Base-by-base conservation (phyloP, 805 yeast species). In the Zygosaccharomyces kombuchaensis region DNA sequence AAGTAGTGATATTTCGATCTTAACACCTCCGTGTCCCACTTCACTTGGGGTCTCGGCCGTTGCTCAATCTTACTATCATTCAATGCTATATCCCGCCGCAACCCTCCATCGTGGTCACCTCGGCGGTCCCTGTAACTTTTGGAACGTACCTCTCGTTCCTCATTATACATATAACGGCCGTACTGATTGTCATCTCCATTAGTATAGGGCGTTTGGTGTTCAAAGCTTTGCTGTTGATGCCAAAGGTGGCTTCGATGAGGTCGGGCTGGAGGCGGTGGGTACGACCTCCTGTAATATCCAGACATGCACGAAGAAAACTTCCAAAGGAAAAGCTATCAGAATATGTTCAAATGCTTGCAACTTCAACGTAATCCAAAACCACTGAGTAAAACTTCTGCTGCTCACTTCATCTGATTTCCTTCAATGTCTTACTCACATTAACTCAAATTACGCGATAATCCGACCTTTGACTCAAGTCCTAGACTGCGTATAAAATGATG, bases 1-100 rank as follows among this genome's bases (percentile, higher is more conserved):
- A 60, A 57, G 45, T 65, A 65, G 42, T 65, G 67, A 39, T 56
- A 60, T 36, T 65, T 62, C 4, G 54, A 40, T 16, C 35, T 57
- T 37, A 57, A 54, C 13, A 40, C 41, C 23, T 56, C 59, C 29
- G 50, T 47, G 31, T 52, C 46, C 47, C 62, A 63, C 22, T 50
- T 50, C 21, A 58, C 16, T 12, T 27, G 44, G 2, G 63, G 58
- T 6, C 12, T n/a, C 1, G 67, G 65, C 42, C 63, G 51, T n/a
- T 26, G 13, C 14, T 30, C 36, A 7, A 13, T 26, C 1, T 9
- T n/a, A 17, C 14, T 22, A 9, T 37, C 16, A 10, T 9, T 37
- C 41, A 27, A 26, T 29, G 32, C 32, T 29, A 29, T 29, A 29
- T 29, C n/a, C n/a, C 4, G 13, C 14, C n/a, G 32, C 23, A 7